Percentiles rank a stretch among this genome's conserved stretches.
phyloP scores from a whole-genome alignment of 345 rosid species.

The Draba incana region DNA sequence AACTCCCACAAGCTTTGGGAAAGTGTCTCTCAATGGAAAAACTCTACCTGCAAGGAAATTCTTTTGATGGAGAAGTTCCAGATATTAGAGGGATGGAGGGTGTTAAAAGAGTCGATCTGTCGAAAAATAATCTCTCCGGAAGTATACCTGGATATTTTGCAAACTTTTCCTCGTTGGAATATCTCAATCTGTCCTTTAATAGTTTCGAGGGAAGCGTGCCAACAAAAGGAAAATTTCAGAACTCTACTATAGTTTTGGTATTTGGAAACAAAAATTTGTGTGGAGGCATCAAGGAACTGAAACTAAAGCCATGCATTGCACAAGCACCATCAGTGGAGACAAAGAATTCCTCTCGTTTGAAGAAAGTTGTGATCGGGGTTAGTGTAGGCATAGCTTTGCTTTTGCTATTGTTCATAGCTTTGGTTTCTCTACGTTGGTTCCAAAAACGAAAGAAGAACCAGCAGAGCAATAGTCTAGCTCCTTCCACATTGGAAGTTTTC shows the following conservation, averaged over 20 bases:
- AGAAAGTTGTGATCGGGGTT: not conserved
- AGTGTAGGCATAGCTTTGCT: not conserved
- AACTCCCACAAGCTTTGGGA: not conserved
- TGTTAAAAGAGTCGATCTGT: not conserved
- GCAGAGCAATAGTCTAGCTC: no score
- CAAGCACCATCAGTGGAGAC: not conserved
- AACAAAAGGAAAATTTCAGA: not conserved
- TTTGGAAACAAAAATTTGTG: not conserved
- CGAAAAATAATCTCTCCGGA: constrained; percentile 10
- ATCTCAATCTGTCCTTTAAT: constrained; percentile 10
- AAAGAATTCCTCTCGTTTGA: not conserved
- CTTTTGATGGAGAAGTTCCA: constrained; percentile 17
- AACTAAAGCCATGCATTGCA: not conserved
- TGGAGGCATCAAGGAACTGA: not conserved
- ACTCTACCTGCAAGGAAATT: not conserved
- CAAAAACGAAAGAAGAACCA: not conserved
- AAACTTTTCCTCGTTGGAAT: not conserved
- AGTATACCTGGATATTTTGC: constrained; percentile 18
- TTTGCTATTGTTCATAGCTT: not conserved
- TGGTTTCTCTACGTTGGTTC: not conserved
- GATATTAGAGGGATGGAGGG: not conserved
- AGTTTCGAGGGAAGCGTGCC: not conserved
- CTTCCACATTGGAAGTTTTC: no score
- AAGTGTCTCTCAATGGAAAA: not conserved
- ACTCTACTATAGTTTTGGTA: not conserved